These are phyloP conservation scores for Naegleria gruberi DNA, from an alignment of 208 protist species.

Conservation along the genomic window DNA sequence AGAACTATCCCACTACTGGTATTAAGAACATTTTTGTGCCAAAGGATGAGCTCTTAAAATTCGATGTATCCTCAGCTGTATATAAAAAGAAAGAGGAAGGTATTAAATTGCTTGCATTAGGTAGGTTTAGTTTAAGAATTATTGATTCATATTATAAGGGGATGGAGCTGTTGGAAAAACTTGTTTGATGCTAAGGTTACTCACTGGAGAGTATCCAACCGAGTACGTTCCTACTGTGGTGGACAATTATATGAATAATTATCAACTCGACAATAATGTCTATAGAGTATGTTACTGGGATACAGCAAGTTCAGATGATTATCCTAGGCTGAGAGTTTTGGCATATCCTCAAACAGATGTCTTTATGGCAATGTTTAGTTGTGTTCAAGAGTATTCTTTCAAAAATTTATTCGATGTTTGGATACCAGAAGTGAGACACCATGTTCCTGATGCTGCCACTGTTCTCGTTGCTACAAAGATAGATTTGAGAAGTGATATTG, in stretches of 20 bases:
- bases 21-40: no score
- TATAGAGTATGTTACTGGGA: neutral
- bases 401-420: neutral
- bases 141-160: no score
- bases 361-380: neutral
- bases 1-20: no score
- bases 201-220: no score
- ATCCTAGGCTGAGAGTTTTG: neutral
- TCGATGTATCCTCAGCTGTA: no score
- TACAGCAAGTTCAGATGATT: neutral
- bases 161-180: no score
- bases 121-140: no score
- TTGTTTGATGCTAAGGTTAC: no score
- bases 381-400: neutral
- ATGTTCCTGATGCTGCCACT: neutral
- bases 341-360: constrained; percentile 45
- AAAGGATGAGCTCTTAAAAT: no score
- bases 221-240: constrained; percentile 63
- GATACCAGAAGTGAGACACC: neutral
- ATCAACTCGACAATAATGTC: neutral
- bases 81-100: no score
- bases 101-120: no score
- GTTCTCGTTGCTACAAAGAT: neutral
- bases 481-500: neutral
- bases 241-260: constrained; percentile 61